Evolutionary conservation across 257 asterid species (phyloP), one percentile per base, ranked within the genome.

Genomic region (Solanum sitiens): DNA sequence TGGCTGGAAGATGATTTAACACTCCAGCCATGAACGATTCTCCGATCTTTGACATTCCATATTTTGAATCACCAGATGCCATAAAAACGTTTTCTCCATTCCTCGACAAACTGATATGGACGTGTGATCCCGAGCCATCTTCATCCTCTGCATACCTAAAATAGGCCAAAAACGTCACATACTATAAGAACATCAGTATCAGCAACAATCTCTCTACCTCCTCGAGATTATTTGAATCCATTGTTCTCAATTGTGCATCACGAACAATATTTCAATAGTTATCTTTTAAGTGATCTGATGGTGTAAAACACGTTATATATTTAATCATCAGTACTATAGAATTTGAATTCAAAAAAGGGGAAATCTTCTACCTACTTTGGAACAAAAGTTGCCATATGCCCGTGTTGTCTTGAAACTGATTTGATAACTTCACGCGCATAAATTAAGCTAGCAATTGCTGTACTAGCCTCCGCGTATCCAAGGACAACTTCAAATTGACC

Each of bases 1-100:
- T 93, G 8, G 99, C 92, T 90, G 98, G 98, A 91, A 96, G 98
- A 92, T 96, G 99, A 83, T 90, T 59, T 85, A 94, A 91, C 67
- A 96, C 98, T 73, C 99, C 98, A n/a, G 99, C 98, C 99, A 96
- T 94, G 95, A 95, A 95, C 90, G 93, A 93, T 92, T 93, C 96
- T 77, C 98, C 99, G 10, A 92, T 87, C 91, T 89, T 91, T 87
- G 98, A 93, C 89, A 96, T 95, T 50, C 98, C 99, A 71, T 94
- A 89, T 88, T 91, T 23, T 70, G 86, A 90, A 89, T 92, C 95
- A 15, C 88, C 91, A 50, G 42, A 85, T 39, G 92, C 96, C 94
- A 93, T 93, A 84, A 95, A 96, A 59, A 94, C 94, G 80, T 95
- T 96, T 89, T 93, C 89, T 63, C 97, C 99, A 50, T 95, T 91